Base-by-base conservation (phyloP, 345 rosid genomes). In the Hibiscus syriacus region DNA sequence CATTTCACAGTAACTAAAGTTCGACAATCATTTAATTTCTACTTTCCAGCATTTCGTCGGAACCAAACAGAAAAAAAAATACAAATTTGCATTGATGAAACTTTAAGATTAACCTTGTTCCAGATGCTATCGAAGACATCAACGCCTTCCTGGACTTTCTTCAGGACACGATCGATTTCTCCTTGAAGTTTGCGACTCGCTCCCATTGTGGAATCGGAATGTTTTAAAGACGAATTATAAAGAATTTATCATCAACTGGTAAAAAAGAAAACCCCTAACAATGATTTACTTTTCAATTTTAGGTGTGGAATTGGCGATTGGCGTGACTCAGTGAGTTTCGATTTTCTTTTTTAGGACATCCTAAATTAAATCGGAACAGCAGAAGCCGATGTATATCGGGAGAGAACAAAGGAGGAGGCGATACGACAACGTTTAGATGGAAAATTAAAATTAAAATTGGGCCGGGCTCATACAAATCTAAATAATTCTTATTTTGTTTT, bases 141-240 rank as follows among this genome's bases (percentile, higher is more conserved):
- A 19, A 95, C 98, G 46, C 99, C 99, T 82, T 95, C 99, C 59
- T 95, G 98, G 58, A 95, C 99, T 82, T 90, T 94, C 92, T 94
- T 94, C 52, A 94, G 81, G 7, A 95, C 99, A 58, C 98, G 88
- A 88, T 95, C 98, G 83, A 95, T 95, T 86, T 94, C 99, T 30
- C 96, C 98, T 75, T 95, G 99, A 36, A 95, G 82, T 80, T 95
- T 95, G 27, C 99, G 89, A 39, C 99, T 95, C 69, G 99, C 98
- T 64, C 98, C 99, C 99, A 95, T 94, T 66, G 64, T 68, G 17
- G 36, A 70, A 58, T 48, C 57, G 29, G 45, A 59, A 25, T 23
- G 58, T 19, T 29, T 43, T 23, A 4, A 32, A 59, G 29, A 43
- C 67, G 25, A 59, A 59, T 59, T 16, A 48, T 1, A 34, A 34